Conservation (phyloP, 2,329 filamentous ascomycete species). For the Fragosphaeria purpurea region DNA sequence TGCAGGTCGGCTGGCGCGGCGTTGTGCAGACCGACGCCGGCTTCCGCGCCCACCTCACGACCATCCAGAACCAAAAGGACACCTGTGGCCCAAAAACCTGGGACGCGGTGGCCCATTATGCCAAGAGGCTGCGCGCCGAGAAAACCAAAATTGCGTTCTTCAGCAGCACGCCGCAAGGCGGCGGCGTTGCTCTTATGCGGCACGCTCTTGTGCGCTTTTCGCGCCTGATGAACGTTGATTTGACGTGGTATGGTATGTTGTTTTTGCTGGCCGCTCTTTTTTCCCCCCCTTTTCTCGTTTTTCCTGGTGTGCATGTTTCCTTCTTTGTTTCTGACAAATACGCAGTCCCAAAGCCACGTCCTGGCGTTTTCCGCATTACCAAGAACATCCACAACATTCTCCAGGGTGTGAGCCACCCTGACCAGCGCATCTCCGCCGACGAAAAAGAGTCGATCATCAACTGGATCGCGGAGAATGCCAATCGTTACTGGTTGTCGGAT, state of each 20-base stretch:
- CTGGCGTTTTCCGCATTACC: slow-evolving; percentile 71
- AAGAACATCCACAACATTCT: slow-evolving; percentile 86
- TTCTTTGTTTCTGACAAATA: not conserved
- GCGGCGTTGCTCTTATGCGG: slow-evolving; percentile 72
- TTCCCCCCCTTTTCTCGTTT: not conserved
- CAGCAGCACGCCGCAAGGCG: slow-evolving; percentile 72
- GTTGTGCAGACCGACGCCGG: slow-evolving; percentile 60
- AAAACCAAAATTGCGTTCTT: slow-evolving; percentile 68
- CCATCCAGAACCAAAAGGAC: slow-evolving; percentile 46
- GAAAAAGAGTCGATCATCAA: slow-evolving; percentile 54
- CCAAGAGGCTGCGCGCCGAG: slow-evolving; percentile 49
- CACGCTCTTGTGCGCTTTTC: slow-evolving; percentile 68
- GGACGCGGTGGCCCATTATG: slow-evolving; percentile 54
- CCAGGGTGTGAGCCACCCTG: slow-evolving; percentile 61
- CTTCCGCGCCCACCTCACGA: slow-evolving; percentile 50
- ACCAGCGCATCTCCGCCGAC: slow-evolving; percentile 52
- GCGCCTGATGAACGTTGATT: slow-evolving; percentile 54
- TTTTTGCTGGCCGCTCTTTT: slow-evolving; percentile 16
- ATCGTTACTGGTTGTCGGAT: slow-evolving; percentile 61
- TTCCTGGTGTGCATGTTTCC: not conserved
- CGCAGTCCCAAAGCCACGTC: slow-evolving; percentile 65
- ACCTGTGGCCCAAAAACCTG: slow-evolving; percentile 55
- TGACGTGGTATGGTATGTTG: slow-evolving; percentile 56
- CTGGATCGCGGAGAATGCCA: slow-evolving; percentile 66
- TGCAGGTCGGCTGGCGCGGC: slow-evolving; percentile 58